These are phyloP conservation scores for Metschnikowia similis DNA, from an alignment of 805 yeast species.

Conservation along the genomic window DNA sequence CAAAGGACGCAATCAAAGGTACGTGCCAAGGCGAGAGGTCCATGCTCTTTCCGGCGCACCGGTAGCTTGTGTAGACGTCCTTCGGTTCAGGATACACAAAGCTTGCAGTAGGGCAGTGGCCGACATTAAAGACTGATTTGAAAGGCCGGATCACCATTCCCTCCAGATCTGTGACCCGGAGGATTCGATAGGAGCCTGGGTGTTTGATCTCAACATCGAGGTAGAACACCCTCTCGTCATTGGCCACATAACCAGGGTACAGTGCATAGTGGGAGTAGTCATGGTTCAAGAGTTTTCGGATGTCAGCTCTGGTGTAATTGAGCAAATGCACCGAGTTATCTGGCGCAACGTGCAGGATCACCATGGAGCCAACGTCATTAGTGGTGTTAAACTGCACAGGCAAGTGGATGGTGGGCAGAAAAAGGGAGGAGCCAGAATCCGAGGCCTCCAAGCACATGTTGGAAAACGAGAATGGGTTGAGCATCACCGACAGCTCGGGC, in stretches of 20 bases:
- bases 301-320: conserved; percentile 55
- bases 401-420: conserved; percentile 32
- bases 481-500: conserved; percentile 83
- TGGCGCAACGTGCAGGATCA: conserved; percentile 57
- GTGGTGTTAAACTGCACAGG: conserved; percentile 84
- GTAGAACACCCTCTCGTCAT: conserved; percentile 46
- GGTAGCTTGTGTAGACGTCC: conserved; percentile 30
- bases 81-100: conserved; percentile 37
- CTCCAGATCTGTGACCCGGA: conserved; percentile 61
- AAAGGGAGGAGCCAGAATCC: conserved; percentile 18
- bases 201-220: conserved; percentile 58
- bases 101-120: conserved; percentile 73
- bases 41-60: conserved; percentile 44
- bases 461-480: conserved; percentile 67
- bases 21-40: conserved; percentile 43
- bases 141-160: conserved; percentile 57
- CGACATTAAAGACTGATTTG: conserved; percentile 59
- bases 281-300: conserved; percentile 35
- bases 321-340: conserved; percentile 43
- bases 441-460: conserved; percentile 54
- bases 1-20: conserved; percentile 54
- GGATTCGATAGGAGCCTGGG: conserved; percentile 77
- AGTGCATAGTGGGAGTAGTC: conserved; percentile 31
- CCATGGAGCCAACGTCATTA: conserved; percentile 61
- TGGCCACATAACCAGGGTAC: conserved; percentile 21